Percentiles rank a stretch among this genome's conserved stretches.
Conservation (phyloP, 2,329 filamentous ascomycete genomes). For the Aspergillus aculeatinus region DNA sequence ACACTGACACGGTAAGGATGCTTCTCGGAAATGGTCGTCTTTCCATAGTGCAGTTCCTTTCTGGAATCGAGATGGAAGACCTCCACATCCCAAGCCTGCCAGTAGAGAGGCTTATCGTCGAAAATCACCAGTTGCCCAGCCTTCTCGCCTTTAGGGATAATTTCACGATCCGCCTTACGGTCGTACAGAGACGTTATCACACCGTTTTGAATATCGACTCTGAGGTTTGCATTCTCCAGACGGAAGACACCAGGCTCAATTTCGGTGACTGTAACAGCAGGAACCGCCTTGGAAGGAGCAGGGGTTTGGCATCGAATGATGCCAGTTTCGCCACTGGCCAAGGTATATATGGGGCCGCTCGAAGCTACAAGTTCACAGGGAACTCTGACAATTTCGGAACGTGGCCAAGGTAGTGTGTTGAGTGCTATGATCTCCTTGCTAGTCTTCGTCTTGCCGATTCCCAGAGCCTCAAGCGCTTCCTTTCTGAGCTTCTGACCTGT, state of each 20-base stretch:
- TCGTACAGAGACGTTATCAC: constrained; percentile 84
- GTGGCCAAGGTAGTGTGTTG: constrained; percentile 85
- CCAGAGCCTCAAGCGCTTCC: constrained; percentile 67
- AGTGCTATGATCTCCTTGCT: constrained; percentile 60
- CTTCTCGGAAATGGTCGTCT: constrained; percentile 69
- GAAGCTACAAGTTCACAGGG: constrained; percentile 41
- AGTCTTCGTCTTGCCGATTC: constrained; percentile 53
- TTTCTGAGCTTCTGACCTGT: constrained; percentile 71
- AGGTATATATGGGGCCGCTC: constrained; percentile 36
- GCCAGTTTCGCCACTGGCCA: constrained; percentile 51
- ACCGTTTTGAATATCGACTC: constrained; percentile 70
- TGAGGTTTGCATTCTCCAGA: constrained; percentile 74
- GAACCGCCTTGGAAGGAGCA: constrained; percentile 23
- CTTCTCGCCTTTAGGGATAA: constrained; percentile 70
- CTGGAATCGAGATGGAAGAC: constrained; percentile 90
- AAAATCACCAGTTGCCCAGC: constrained; percentile 92
- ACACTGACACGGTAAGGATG: constrained; percentile 77
- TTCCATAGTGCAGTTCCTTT: constrained; percentile 67
- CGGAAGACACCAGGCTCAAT: constrained; percentile 65
- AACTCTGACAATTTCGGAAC: constrained; percentile 70
- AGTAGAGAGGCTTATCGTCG: constrained; percentile 95
- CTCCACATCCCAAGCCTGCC: constrained; percentile 98
- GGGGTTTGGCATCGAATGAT: constrained; percentile 35
- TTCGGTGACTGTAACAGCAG: constrained; percentile 51
- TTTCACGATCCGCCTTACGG: constrained; percentile 67